A percentile compares a stretch with the other conserved stretches of the same genome.
Evolutionary conservation across 345 rosid species (phyloP).

Genomic region (Anacardium occidentale): DNA sequence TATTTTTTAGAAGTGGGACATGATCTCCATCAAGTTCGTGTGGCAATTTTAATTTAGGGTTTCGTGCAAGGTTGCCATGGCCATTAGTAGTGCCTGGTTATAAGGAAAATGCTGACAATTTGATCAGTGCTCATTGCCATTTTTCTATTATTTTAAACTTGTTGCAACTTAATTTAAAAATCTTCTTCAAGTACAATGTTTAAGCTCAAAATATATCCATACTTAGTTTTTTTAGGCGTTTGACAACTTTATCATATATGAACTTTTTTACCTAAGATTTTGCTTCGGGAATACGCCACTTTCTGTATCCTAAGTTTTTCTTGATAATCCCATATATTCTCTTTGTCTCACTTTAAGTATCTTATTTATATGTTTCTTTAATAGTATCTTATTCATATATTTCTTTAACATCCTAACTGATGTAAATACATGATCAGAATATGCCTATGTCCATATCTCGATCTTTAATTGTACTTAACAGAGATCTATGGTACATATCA

Average conservation of each 20-base stretch:
- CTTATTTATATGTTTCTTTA: neutral
- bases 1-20: conserved; percentile 12
- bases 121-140: neutral
- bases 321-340: conserved; percentile 2
- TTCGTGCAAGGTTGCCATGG: neutral
- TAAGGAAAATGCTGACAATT: neutral
- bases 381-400: neutral
- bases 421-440: too few relatives aligned
- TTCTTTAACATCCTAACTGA: too few relatives aligned
- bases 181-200: neutral
- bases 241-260: neutral
- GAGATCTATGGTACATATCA: too few relatives aligned
- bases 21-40: neutral
- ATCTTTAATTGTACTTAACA: too few relatives aligned
- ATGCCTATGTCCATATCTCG: too few relatives aligned
- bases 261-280: neutral
- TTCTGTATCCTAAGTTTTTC: neutral
- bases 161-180: neutral
- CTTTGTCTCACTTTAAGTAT: neutral
- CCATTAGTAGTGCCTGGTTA: neutral
- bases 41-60: conserved; percentile 4
- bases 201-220: neutral
- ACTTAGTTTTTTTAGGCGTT: neutral
- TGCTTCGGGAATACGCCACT: neutral
- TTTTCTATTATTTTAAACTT: neutral